Conservation (phyloP, 345 rosid genomes). For the Streptanthus diversifolius region DNA sequence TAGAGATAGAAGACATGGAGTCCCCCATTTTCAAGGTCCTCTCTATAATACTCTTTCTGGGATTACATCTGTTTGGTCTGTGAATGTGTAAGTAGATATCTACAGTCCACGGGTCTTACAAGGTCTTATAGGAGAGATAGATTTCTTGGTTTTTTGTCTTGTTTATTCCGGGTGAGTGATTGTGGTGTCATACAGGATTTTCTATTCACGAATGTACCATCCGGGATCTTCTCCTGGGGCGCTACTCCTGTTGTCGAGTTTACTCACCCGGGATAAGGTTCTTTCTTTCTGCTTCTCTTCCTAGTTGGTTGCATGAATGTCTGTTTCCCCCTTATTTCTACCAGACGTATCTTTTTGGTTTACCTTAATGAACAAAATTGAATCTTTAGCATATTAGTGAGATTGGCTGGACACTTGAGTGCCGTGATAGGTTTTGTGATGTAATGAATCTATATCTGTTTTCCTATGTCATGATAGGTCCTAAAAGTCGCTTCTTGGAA, state of each 20-base stretch:
- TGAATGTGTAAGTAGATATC: conserved; percentile 25
- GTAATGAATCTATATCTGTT: background rate
- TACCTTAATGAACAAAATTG: background rate
- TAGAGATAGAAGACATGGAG: conserved; percentile 58
- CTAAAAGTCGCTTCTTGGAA: background rate
- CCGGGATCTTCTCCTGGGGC: conserved; percentile 60
- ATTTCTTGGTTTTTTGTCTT: conserved; percentile 49
- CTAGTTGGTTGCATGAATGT: conserved; percentile 31
- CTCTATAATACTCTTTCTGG: background rate
- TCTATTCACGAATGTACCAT: conserved; percentile 40
- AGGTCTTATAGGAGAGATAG: conserved; percentile 44
- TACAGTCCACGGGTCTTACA: conserved; percentile 5
- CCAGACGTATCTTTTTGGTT: background rate
- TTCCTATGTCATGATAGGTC: background rate
- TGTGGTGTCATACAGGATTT: conserved; percentile 68
- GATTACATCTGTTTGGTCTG: background rate
- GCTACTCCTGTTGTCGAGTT: conserved; percentile 49
- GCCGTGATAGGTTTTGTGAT: background rate
- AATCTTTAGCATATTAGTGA: background rate
- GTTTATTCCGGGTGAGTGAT: conserved; percentile 56
- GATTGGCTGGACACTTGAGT: background rate
- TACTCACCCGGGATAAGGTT: conserved; percentile 63
- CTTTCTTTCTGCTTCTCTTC: conserved; percentile 45
- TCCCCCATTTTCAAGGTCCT: conserved; percentile 66
- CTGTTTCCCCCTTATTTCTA: background rate